These are phyloP conservation scores for Hanseniaspora sp. DNA, from an alignment of 1,139 yeast genomes.

Conservation along the genomic window DNA sequence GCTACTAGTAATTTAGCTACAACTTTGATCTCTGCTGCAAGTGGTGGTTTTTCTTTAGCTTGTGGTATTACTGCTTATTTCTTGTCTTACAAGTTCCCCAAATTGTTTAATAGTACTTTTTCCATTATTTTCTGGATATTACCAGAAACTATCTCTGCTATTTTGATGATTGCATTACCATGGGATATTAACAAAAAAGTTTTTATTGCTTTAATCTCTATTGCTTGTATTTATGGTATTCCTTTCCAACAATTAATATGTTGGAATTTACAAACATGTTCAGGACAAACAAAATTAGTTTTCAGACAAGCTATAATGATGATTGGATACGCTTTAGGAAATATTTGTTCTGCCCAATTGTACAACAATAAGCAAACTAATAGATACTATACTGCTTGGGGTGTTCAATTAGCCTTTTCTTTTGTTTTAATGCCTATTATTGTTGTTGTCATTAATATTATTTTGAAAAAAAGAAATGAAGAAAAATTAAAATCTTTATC, in stretches of 20 bases:
- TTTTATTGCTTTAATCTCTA: conserved; percentile 35
- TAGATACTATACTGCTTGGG: conserved; percentile 41
- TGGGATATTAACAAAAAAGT: conserved; percentile 36
- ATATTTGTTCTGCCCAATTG: conserved; percentile 38
- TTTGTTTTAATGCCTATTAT: conserved; percentile 29
- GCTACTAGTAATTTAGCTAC: conserved; percentile 36
- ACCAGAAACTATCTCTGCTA: conserved; percentile 39
- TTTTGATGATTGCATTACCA: conserved; percentile 36
- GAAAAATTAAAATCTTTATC: conserved; percentile 25
- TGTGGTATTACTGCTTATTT: conserved; percentile 30
- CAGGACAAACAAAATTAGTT: conserved; percentile 36
- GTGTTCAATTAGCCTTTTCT: conserved; percentile 39
- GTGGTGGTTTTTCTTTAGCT: conserved; percentile 36
- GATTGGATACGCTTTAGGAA: conserved; percentile 34
- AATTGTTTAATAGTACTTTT: conserved; percentile 26
- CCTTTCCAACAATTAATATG: conserved; percentile 23
- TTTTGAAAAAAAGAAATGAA: conserved; percentile 34
- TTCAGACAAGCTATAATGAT: conserved; percentile 33
- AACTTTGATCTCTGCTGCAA: conserved; percentile 43
- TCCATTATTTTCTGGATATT: conserved; percentile 34
- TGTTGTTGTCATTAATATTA: conserved; percentile 31
- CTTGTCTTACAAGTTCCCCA: conserved; percentile 17
- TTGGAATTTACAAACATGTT: conserved; percentile 30
- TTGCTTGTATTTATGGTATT: conserved; percentile 34
- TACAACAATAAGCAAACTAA: conserved; percentile 36